phyloP scores from a whole-genome alignment of 1,139 yeast genomes.

The Ashbya aceris region DNA sequence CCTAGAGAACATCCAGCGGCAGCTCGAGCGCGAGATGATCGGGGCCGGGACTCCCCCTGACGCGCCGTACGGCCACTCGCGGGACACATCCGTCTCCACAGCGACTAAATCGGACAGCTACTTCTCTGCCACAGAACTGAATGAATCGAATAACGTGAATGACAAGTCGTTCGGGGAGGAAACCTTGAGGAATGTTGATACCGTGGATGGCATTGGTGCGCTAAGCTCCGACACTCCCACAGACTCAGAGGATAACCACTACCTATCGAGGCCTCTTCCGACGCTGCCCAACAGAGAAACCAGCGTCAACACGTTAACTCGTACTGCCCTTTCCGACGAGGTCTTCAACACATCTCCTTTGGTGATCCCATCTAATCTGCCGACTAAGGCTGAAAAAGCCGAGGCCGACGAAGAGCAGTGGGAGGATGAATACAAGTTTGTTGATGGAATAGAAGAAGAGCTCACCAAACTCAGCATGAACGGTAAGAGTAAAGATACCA shows the following conservation, averaged over 20 bases:
- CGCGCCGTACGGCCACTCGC: slow-evolving; percentile 1
- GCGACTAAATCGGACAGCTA: slow-evolving; percentile 17
- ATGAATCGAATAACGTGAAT: neutral
- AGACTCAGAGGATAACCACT: slow-evolving; percentile 10
- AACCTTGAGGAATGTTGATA: neutral
- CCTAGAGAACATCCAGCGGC: slow-evolving; percentile 12
- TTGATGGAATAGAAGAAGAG: neutral
- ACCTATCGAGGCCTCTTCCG: slow-evolving; percentile 16
- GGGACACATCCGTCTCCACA: slow-evolving; percentile 9
- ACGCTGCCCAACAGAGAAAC: slow-evolving; percentile 10
- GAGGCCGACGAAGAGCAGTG: neutral
- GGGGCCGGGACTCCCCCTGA: neutral
- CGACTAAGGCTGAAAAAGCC: neutral
- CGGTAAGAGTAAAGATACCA: neutral
- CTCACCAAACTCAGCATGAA: neutral
- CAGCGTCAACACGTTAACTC: neutral
- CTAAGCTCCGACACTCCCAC: too few relatives aligned
- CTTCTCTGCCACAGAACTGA: slow-evolving; percentile 16
- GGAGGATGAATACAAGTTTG: slow-evolving; percentile 3
- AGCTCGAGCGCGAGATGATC: slow-evolving; percentile 10
- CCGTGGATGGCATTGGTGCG: neutral
- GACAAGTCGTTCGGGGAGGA: neutral
- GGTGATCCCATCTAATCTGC: neutral
- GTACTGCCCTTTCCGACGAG: neutral
- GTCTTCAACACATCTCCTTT: neutral